These are phyloP conservation scores for Plasmodium vinckei DNA, from an alignment of 169 alveolate species.

Conservation along the genomic window DNA sequence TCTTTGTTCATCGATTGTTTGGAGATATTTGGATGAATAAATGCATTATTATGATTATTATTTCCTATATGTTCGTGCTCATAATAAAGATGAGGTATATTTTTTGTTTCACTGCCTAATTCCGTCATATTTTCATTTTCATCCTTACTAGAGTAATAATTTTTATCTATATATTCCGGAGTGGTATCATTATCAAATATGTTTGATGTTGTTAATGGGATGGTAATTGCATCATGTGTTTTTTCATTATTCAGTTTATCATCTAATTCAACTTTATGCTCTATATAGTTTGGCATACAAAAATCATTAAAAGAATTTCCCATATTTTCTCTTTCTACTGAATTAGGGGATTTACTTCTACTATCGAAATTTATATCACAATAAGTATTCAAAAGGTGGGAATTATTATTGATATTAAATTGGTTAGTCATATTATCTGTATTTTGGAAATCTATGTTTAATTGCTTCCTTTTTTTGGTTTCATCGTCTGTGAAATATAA, in stretches of 20 bases:
- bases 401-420: background rate
- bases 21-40: background rate
- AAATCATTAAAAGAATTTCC: background rate
- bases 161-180: background rate
- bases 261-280: background rate
- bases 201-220: too few relatives aligned
- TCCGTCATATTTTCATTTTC: background rate
- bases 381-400: too few relatives aligned
- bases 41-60: background rate
- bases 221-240: too few relatives aligned
- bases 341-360: background rate
- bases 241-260: background rate
- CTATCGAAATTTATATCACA: background rate
- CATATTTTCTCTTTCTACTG: background rate
- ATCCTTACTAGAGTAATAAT: background rate
- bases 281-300: background rate
- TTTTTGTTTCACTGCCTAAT: background rate
- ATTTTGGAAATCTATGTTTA: background rate
- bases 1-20: conserved; percentile 15
- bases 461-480: background rate
- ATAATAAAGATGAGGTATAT: background rate
- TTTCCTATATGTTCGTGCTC: background rate
- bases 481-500: conserved; percentile 62
- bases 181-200: background rate
- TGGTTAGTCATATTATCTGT: background rate